Evolutionary conservation across 768 basidiomycete genomes (phyloP).

Genomic region (Rickenella mellea): DNA sequence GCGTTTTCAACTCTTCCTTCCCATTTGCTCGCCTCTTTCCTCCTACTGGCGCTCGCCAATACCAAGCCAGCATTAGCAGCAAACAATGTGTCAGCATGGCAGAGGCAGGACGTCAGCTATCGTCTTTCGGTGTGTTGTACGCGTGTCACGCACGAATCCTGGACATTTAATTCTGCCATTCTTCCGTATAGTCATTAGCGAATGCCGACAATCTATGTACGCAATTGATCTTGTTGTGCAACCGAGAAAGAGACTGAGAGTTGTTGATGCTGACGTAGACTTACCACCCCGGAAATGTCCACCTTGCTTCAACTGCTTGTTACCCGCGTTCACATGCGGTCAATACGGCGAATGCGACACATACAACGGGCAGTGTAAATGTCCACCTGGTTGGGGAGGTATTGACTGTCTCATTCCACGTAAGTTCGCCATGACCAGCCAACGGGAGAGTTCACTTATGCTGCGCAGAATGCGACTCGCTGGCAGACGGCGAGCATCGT

Average conservation of each 20-base stretch:
- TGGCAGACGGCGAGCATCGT: conserved; percentile 83
- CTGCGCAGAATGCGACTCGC: conserved; percentile 78
- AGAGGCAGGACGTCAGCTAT: not conserved
- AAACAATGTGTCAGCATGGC: not conserved
- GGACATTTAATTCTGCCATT: too few species aligned
- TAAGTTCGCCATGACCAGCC: conserved; percentile 29
- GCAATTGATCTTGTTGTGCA: not conserved
- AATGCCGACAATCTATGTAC: not conserved
- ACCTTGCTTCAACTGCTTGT: conserved; percentile 92
- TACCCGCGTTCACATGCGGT: conserved; percentile 86
- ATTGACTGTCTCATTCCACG: conserved; percentile 90
- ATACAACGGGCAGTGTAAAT: conserved; percentile 94
- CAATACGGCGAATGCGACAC: conserved; percentile 87
- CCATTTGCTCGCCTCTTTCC: too few species aligned
- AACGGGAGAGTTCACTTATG: not conserved
- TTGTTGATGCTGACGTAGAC: not conserved
- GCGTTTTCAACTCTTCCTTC: too few species aligned
- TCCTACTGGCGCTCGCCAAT: too few species aligned
- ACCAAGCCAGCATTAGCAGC: too few species aligned
- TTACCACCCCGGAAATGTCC: conserved; percentile 39
- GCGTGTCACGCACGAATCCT: not conserved
- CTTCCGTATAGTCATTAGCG: not conserved
- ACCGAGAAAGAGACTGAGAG: not conserved
- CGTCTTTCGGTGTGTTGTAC: not conserved
- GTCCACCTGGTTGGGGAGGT: conserved; percentile 95